A percentile compares a stretch with the other conserved stretches of the same genome.
Conservation (phyloP, 1,284 basidiomycete genomes). For the Porogramme epimiltina region DNA sequence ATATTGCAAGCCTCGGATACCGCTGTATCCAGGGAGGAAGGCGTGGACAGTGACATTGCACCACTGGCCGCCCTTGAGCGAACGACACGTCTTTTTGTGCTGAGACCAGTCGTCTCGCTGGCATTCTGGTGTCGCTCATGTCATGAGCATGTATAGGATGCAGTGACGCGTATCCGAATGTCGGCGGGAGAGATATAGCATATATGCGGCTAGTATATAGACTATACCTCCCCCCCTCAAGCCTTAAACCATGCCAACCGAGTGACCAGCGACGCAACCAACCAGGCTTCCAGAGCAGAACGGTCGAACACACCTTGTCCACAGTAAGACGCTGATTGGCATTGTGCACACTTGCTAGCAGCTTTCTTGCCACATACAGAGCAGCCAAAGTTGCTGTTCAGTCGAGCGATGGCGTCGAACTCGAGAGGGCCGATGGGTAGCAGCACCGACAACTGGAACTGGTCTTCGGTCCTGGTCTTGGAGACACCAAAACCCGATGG, state of each 20-base stretch:
- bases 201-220: too few species aligned
- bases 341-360: conserved; percentile 37
- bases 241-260: too few species aligned
- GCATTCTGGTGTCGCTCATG: conserved; percentile 33
- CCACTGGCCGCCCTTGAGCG: conserved; percentile 44
- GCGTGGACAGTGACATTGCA: conserved; percentile 31
- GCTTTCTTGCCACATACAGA: conserved; percentile 39
- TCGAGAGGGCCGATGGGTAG: conserved; percentile 41
- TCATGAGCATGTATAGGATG: conserved; percentile 21
- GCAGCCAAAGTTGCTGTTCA: conserved; percentile 39
- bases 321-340: conserved; percentile 41
- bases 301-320: conserved; percentile 28
- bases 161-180: too few species aligned
- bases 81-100: conserved; percentile 40
- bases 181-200: too few species aligned
- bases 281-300: neutral
- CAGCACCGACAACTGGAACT: conserved; percentile 37
- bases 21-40: conserved; percentile 7
- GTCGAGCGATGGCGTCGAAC: conserved; percentile 38
- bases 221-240: too few species aligned
- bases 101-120: conserved; percentile 41
- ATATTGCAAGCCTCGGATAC: neutral
- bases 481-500: conserved; percentile 28
- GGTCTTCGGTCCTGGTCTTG: conserved; percentile 24
- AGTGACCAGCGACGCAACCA: too few species aligned